phyloP scores from a whole-genome alignment of 805 yeast species.

The Spathaspora passalidarum region DNA sequence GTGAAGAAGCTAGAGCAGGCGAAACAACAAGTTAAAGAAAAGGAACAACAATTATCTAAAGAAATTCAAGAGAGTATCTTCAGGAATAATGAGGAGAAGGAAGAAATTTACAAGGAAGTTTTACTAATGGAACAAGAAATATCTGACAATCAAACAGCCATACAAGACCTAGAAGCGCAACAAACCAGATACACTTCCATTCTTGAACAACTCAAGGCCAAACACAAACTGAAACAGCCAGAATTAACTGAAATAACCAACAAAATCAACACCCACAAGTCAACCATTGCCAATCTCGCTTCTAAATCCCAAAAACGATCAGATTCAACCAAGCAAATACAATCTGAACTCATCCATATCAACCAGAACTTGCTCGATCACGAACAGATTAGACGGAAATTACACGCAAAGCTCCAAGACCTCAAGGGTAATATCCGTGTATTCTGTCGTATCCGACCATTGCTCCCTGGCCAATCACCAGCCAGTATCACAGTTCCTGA shows the following conservation, averaged over 20 bases:
- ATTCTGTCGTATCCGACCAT: constrained; percentile 80
- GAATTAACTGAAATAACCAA: constrained; percentile 15
- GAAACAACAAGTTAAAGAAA: background rate
- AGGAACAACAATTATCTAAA: background rate
- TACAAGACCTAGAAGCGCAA: background rate
- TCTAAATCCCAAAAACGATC: constrained; percentile 5
- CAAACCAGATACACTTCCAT: background rate
- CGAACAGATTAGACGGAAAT: constrained; percentile 55
- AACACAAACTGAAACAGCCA: constrained; percentile 10
- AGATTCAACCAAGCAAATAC: constrained; percentile 7
- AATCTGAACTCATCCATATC: constrained; percentile 9
- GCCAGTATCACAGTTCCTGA: constrained; percentile 17
- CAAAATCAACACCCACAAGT: constrained; percentile 9
- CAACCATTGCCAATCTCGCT: constrained; percentile 9
- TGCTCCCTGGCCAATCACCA: constrained; percentile 7
- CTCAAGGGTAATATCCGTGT: constrained; percentile 91
- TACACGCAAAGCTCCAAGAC: constrained; percentile 79
- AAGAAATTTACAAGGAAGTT: constrained; percentile 2
- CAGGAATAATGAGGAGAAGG: constrained; percentile 5
- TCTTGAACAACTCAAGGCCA: constrained; percentile 4
- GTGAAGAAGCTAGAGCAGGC: background rate
- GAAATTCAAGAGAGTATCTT: background rate
- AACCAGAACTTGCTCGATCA: constrained; percentile 41
- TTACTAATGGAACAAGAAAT: constrained; percentile 4
- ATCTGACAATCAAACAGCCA: background rate